Evolutionary conservation across 148 eudicot genomes (phyloP), one percentile per base, ranked within the genome.

Genomic region (Rhododendron ferrugineum): DNA sequence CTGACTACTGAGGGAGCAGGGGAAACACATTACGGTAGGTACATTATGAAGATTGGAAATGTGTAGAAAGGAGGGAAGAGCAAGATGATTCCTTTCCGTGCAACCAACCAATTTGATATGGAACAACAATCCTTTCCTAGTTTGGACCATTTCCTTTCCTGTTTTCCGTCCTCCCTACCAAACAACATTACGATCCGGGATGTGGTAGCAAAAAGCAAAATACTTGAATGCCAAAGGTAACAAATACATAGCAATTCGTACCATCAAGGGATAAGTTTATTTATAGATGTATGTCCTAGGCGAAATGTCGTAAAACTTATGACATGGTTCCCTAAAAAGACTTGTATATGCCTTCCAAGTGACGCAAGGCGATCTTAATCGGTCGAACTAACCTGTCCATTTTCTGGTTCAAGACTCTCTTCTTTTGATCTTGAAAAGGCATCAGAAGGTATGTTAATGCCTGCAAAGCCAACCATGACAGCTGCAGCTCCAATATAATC

Each of bases 401-500:
- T 80, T 77, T 88, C 93, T 34, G 93, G 70, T 85, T 93, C 90
- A 52, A 87, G 50, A 79, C 80, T 40, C 47, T 84, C 88, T 89
- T 91, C 91, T 44, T 92, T 87, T 58, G 94, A 77, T 84, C 82
- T 83, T 80, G 84, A 90, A 82, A 85, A 90, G 37, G 83, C 79
- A 88, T 94, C 95, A 37, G 93, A 88, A 72, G 98, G 97, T 81
- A 95, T 89, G 85, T 94, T 97, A 56, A 97, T 93, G 70, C 98
- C 98, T 0, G 90, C 92, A 87, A 97, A 95, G 56, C 99, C 99
- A 86, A 93, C 86, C 92, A 95, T 93, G 82, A 97, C 92, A 23
- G 92, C 93, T 13, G 91, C 95, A 83, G 95, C 99, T 64, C 99
- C 99, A 30, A 95, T 84, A 87, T 93, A 95, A 84, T 97, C 95